These are phyloP conservation scores for Ramalina intermedia DNA, from an alignment of 495 filamentous ascomycete genomes.

Conservation along the genomic window DNA sequence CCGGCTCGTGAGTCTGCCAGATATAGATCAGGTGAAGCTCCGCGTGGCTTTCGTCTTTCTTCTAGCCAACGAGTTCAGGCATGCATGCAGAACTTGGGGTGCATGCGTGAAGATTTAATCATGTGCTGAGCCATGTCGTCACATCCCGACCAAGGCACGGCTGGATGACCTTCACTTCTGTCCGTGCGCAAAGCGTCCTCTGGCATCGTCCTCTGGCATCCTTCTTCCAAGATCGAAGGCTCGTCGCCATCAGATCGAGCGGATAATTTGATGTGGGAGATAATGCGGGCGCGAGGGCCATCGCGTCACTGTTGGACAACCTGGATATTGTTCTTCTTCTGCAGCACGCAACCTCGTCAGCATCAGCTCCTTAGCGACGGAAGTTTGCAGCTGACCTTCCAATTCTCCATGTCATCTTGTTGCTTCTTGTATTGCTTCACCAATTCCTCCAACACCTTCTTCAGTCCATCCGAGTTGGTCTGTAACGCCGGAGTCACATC, in stretches of 20 bases:
- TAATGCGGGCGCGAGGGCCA: not conserved
- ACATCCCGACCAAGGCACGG: not conserved
- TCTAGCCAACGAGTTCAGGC: not conserved
- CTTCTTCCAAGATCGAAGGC: not conserved
- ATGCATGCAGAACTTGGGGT: conserved; percentile 1
- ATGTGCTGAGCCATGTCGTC: not conserved
- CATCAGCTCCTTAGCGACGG: not conserved
- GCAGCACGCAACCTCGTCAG: conserved; percentile 8
- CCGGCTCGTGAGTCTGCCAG: not conserved
- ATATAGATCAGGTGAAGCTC: not conserved
- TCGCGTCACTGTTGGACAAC: conserved; percentile 60
- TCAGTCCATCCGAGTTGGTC: conserved; percentile 90
- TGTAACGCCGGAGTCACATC: conserved; percentile 82
- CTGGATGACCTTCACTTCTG: too few relatives aligned
- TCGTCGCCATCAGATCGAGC: not conserved
- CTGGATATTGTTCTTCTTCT: conserved; percentile 99
- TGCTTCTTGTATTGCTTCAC: conserved; percentile 94
- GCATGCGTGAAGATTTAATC: not conserved
- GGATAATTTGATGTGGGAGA: too few relatives aligned
- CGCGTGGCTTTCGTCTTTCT: not conserved
- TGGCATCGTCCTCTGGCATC: not conserved
- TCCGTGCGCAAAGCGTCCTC: not conserved
- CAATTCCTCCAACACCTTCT: conserved; percentile 89
- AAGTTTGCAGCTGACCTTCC: conserved; percentile 60
- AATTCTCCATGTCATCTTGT: conserved; percentile 89